Conservation (phyloP, 345 rosid species). For the Euphorbia tirucalli region DNA sequence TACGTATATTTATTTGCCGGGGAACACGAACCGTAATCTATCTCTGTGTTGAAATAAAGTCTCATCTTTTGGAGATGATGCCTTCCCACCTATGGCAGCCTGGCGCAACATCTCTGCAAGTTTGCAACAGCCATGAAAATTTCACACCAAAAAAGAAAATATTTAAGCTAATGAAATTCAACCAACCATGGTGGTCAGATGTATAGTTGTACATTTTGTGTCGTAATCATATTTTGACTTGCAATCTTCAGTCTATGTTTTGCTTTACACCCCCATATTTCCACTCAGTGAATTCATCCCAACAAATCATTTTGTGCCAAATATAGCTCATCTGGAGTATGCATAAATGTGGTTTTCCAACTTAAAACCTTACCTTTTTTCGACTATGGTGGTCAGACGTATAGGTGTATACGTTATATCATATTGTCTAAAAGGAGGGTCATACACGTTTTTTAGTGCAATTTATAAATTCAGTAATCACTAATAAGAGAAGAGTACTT, state of each 20-base stretch:
- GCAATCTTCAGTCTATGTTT: too few relatives aligned
- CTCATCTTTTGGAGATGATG: conserved; percentile 29
- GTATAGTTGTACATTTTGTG: too few relatives aligned
- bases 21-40: conserved; percentile 14
- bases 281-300: too few relatives aligned
- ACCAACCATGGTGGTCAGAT: background rate
- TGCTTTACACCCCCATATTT: too few relatives aligned
- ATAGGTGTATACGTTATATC: too few relatives aligned
- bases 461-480: background rate
- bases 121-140: conserved; percentile 13
- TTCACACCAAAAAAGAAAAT: background rate
- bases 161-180: background rate
- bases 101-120: conserved; percentile 30
- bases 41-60: conserved; percentile 25
- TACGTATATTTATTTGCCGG: conserved; percentile 30
- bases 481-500: background rate
- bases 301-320: too few relatives aligned
- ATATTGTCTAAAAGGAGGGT: background rate
- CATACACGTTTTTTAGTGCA: background rate
- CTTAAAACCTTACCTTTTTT: too few relatives aligned
- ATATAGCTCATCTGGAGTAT: too few relatives aligned
- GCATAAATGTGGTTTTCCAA: background rate
- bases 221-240: too few relatives aligned
- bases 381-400: too few relatives aligned
- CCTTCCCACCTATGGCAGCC: conserved; percentile 27